Conservation (phyloP, 208 protist species). For the Zelonia costaricensis region DNA sequence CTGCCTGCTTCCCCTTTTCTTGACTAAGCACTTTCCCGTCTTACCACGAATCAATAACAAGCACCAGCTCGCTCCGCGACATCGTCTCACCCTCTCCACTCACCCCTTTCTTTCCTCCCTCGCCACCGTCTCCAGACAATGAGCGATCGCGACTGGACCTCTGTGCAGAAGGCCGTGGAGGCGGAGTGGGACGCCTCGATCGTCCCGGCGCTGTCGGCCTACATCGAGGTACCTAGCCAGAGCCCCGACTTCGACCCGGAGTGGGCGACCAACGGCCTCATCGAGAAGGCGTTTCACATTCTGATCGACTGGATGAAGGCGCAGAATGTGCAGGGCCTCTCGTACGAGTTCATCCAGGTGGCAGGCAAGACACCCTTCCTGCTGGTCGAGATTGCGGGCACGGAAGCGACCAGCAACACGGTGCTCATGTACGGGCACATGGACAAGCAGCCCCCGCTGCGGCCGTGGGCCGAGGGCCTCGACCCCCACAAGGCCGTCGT, state of each 20-base stretch:
- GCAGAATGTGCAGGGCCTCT: slow-evolving; percentile 77
- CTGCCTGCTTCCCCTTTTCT: too few relatives aligned
- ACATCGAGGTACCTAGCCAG: slow-evolving; percentile 94
- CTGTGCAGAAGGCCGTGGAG: slow-evolving; percentile 52
- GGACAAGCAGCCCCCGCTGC: slow-evolving; percentile 97
- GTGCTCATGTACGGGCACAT: slow-evolving; percentile 97
- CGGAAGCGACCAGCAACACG: slow-evolving; percentile 55
- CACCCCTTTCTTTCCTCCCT: not conserved
- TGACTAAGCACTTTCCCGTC: not conserved
- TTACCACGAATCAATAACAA: not conserved
- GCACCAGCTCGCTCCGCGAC: not conserved
- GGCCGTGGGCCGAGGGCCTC: slow-evolving; percentile 91
- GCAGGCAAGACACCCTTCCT: slow-evolving; percentile 85
- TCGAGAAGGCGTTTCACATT: slow-evolving; percentile 86
- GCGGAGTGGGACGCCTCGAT: slow-evolving; percentile 88
- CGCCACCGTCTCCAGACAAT: not conserved
- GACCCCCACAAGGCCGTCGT: slow-evolving; percentile 87
- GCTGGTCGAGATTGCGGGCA: slow-evolving; percentile 77
- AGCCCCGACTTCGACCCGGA: slow-evolving; percentile 92
- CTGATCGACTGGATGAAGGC: slow-evolving; percentile 89
- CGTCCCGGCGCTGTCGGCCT: slow-evolving; percentile 83
- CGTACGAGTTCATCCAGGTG: slow-evolving; percentile 77
- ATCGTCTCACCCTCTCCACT: not conserved
- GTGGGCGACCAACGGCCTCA: slow-evolving; percentile 87
- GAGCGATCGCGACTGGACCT: slow-evolving; percentile 44